phyloP scores from a whole-genome alignment of 495 filamentous ascomycete species.

The Penicillium argentinense region DNA sequence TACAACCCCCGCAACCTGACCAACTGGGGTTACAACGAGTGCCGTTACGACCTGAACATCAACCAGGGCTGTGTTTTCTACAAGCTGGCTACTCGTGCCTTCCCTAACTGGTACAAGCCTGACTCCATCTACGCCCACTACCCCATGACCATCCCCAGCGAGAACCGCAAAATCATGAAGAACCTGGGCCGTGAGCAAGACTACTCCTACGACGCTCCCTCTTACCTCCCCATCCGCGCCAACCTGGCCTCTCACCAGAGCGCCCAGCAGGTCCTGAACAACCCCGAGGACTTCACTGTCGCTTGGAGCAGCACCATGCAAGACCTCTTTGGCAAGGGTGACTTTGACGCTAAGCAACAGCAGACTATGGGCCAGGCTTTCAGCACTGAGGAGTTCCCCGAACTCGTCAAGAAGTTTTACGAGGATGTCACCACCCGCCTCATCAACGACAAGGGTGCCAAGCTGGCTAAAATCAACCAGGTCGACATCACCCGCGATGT shows the following conservation, averaged over 20 bases:
- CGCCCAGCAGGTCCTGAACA: constrained; percentile 62
- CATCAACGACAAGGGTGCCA: constrained; percentile 63
- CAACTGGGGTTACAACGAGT: constrained; percentile 74
- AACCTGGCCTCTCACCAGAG: constrained; percentile 61
- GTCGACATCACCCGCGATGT: constrained; percentile 79
- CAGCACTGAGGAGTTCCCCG: constrained; percentile 48
- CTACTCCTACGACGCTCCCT: constrained; percentile 69
- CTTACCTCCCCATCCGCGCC: constrained; percentile 48
- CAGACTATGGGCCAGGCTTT: constrained; percentile 45
- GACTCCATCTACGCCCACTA: constrained; percentile 89
- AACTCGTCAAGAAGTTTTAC: constrained; percentile 55
- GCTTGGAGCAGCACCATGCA: constrained; percentile 59
- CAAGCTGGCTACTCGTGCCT: constrained; percentile 76
- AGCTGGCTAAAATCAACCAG: constrained; percentile 57
- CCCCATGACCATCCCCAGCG: constrained; percentile 75
- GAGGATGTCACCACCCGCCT: constrained; percentile 62
- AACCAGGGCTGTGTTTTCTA: constrained; percentile 84
- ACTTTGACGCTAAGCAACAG: constrained; percentile 47
- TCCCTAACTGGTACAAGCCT: constrained; percentile 75
- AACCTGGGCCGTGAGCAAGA: constrained; percentile 67
- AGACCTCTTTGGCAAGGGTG: constrained; percentile 54
- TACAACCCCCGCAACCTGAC: constrained; percentile 79
- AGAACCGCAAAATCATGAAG: constrained; percentile 73
- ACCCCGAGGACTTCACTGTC: constrained; percentile 61
- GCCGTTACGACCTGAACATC: constrained; percentile 68